Base-by-base conservation (phyloP, 192 early-diverging fungal species). In the Spizellomyces sp. region DNA sequence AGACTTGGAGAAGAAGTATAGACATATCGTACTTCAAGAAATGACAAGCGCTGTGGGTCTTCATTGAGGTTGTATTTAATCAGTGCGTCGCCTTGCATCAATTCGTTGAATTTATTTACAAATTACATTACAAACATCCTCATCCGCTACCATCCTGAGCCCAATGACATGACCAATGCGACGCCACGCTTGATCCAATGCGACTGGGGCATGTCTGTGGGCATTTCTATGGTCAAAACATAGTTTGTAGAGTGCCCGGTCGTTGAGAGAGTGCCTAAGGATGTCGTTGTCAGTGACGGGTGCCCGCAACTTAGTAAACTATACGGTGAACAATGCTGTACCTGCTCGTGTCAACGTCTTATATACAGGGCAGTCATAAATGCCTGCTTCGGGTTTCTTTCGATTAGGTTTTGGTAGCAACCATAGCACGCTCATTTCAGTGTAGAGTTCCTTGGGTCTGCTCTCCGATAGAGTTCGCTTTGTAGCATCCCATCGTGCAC, bases 231-330 rank as follows among this genome's bases (percentile, higher is more conserved):
- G 10, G 83, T 84, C n/a, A 87, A 62, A 14, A 87, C 84, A 69
- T 80, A 87, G 76, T 87, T 87, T 1, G 86, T 87, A 9, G 84
- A 86, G 66, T 87, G 86, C 45, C 86, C 86, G 9, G 86, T 87
- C 15, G 86, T 87, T 10, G 86, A 87, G 14, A 87, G 66, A 42
- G 58, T 48, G 9, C 22, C 58, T 63, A 8, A 1, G 67, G 45
- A 54, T 48, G n/a, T 4, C 0, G 52, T 22, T n/a, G 36, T 69
- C 19, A 43, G 43, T 61, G 19, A 15, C 12, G 19, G 45, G 6
- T 47, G 17, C 1, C 50, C 45, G 9, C 27, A 5, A 21, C 43
- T 5, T 12, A 1, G n/a, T 21, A n/a, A 36, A 36, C 27, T 36
- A 36, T 36, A 36, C 15, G 3, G 27, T 54, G 41, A 14, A 17